These are phyloP conservation scores for Candida sp. DNA, from an alignment of 1,139 yeast species.

Conservation along the genomic window DNA sequence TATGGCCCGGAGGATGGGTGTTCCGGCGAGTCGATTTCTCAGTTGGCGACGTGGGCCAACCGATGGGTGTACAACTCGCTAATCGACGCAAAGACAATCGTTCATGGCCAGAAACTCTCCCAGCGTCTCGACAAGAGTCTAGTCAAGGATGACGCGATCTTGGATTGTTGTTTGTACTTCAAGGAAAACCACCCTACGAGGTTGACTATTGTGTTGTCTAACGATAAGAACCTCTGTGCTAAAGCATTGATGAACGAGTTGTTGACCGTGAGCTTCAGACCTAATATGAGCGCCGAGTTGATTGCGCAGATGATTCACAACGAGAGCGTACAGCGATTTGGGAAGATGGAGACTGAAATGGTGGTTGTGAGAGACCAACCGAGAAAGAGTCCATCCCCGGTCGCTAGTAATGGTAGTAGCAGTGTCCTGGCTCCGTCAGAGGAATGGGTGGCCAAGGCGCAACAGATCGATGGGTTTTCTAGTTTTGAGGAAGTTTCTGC, in stretches of 20 bases:
- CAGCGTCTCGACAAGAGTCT: slow-evolving; percentile 52
- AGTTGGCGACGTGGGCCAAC: slow-evolving; percentile 73
- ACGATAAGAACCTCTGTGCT: slow-evolving; percentile 82
- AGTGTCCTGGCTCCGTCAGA: slow-evolving; percentile 8
- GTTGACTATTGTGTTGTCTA: slow-evolving; percentile 70
- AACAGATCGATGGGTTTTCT: slow-evolving; percentile 6
- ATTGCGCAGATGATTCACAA: slow-evolving; percentile 55
- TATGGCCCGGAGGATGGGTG: slow-evolving; percentile 10
- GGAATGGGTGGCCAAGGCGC: slow-evolving; percentile 16
- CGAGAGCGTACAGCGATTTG: slow-evolving; percentile 39
- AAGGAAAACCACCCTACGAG: slow-evolving; percentile 40
- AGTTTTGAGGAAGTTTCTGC: slow-evolving; percentile 13
- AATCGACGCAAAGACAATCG: slow-evolving; percentile 52
- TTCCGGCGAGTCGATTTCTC: slow-evolving; percentile 46
- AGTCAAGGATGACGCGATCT: slow-evolving; percentile 77
- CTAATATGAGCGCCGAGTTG: slow-evolving; percentile 60
- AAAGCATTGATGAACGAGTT: slow-evolving; percentile 75
- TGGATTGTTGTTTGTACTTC: slow-evolving; percentile 82
- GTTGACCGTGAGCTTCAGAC: slow-evolving; percentile 67
- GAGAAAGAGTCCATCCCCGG: no score
- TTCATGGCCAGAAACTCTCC: slow-evolving; percentile 66
- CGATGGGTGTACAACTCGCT: slow-evolving; percentile 76
- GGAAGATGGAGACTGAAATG: slow-evolving; percentile 13
- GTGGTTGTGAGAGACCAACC: not conserved
- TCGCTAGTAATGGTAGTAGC: not conserved